Base-by-base conservation (phyloP, 2,329 filamentous ascomycete species). In the Sporothrix euskadiensis region DNA sequence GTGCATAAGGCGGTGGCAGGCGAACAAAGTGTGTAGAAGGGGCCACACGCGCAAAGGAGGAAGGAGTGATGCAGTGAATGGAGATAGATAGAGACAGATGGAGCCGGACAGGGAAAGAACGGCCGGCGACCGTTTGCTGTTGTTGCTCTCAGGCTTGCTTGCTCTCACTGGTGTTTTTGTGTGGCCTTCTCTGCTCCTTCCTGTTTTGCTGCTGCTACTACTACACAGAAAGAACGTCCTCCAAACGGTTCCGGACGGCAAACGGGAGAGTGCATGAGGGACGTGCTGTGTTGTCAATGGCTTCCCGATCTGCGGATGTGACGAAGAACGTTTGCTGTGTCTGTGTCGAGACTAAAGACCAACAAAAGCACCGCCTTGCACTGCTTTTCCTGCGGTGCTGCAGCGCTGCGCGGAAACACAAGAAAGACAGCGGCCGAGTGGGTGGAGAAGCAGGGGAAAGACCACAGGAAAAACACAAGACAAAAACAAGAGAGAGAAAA, bases 251-350 rank as follows among this genome's bases (percentile, higher is more conserved):
- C 26, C 47, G 65, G 65, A 49, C 49, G 41, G 65, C 44, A 9
- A 68, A 59, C 65, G 73, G 73, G 32, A 66, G 35, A 57, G 44
- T 63, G 73, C 73, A 74, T 71, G 73, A 71, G 65, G 56, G 68
- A 56, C 63, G 61, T 66, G 61, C 61, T 66, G 35, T 54, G 47
- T n/a, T 70, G 39, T 70, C 44, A 71, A 52, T 69, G 56, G 65
- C 65, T 30, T 35, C 44, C 65, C 72, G 72, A 73, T 73, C 72
- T 57, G 68, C 72, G 59, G 68, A 71, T 66, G 57, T 59, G 72
- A 73, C 65, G 39, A 69, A 41, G 32, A 30, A 3, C 22, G 61
- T 44, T 66, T 66, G 65, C 26, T 52, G 32, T 35, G 72, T 69
- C 26, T 52, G 32, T 35, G 72, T 69, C 63, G 65, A 65, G 52